phyloP scores from a whole-genome alignment of 805 yeast genomes.

The Barnettozyma vustinii region DNA sequence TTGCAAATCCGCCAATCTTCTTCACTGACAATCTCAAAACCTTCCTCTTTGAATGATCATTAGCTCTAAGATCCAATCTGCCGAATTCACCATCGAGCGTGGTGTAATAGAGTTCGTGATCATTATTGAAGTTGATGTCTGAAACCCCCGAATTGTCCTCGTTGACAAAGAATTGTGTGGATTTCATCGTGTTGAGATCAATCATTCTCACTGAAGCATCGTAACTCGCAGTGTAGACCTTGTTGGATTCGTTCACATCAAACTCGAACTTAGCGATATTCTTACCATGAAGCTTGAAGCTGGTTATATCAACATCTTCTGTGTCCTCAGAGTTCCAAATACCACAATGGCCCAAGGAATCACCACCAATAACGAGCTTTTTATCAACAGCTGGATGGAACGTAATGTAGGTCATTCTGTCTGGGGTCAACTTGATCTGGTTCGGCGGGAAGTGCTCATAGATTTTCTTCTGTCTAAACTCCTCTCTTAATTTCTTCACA shows the following conservation, averaged over 20 bases:
- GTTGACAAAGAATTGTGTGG: conserved; percentile 57
- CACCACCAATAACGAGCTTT: conserved; percentile 77
- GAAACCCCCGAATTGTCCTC: conserved; percentile 63
- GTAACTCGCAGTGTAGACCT: conserved; percentile 68
- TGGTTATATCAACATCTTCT: conserved; percentile 47
- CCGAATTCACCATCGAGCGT: conserved; percentile 80
- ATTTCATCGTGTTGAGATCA: conserved; percentile 57
- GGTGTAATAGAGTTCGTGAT: conserved; percentile 60
- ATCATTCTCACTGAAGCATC: conserved; percentile 80
- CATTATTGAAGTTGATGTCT: conserved; percentile 58
- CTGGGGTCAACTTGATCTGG: conserved; percentile 60
- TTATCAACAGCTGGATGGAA: conserved; percentile 71
- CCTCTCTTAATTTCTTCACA: conserved; percentile 44
- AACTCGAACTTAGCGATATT: conserved; percentile 61
- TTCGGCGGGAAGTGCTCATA: conserved; percentile 59
- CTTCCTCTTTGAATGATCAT: conserved; percentile 29
- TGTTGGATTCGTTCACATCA: conserved; percentile 42
- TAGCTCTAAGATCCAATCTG: conserved; percentile 59
- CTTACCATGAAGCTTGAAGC: conserved; percentile 70
- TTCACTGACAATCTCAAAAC: conserved; percentile 65
- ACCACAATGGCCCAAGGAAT: conserved; percentile 81
- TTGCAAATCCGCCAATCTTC: conserved; percentile 84
- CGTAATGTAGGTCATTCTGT: conserved; percentile 65
- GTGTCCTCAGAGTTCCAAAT: conserved; percentile 66
- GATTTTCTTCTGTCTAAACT: conserved; percentile 45